phyloP scores from a whole-genome alignment of 306 rosid genomes.

The Potentilla sterilis region DNA sequence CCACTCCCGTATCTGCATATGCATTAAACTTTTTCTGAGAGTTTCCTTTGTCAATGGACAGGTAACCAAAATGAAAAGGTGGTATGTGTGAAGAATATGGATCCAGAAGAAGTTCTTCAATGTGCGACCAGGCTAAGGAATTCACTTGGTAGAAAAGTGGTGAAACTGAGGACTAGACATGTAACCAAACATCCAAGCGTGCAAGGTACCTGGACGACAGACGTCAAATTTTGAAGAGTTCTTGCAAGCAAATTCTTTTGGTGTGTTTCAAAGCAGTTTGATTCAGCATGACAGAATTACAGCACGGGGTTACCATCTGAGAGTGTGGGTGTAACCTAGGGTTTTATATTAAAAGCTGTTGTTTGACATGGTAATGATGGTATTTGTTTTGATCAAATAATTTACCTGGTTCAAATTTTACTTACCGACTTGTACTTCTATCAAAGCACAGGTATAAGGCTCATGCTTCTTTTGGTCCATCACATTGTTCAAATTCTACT shows the following conservation, averaged over 20 bases:
- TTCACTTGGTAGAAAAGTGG: conserved; percentile 83
- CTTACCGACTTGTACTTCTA: not conserved
- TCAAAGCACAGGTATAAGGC: not conserved
- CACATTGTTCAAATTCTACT: not conserved
- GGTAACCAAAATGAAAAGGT: conserved; percentile 72
- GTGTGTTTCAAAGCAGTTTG: not conserved
- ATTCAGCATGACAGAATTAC: not conserved
- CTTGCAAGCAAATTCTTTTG: conserved; percentile 19
- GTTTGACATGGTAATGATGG: not conserved
- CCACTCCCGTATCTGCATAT: not conserved
- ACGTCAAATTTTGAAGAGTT: conserved; percentile 42
- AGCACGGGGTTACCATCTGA: not conserved
- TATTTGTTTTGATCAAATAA: not conserved
- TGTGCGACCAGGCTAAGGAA: conserved; percentile 77
- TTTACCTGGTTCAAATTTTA: not conserved
- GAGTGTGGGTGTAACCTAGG: no score
- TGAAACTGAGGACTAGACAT: conserved; percentile 85
- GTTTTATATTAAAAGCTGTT: not conserved
- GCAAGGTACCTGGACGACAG: conserved; percentile 97
- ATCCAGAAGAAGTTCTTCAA: conserved; percentile 61
- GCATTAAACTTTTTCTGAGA: not conserved
- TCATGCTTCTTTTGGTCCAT: not conserved
- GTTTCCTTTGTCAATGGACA: conserved; percentile 33
- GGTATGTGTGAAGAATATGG: conserved; percentile 85
- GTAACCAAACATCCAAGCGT: conserved; percentile 80